A percentile compares a stretch with the other conserved stretches of the same genome.
Conservation (phyloP, 192 early-diverging fungal species). For the Coemansia sp. region DNA sequence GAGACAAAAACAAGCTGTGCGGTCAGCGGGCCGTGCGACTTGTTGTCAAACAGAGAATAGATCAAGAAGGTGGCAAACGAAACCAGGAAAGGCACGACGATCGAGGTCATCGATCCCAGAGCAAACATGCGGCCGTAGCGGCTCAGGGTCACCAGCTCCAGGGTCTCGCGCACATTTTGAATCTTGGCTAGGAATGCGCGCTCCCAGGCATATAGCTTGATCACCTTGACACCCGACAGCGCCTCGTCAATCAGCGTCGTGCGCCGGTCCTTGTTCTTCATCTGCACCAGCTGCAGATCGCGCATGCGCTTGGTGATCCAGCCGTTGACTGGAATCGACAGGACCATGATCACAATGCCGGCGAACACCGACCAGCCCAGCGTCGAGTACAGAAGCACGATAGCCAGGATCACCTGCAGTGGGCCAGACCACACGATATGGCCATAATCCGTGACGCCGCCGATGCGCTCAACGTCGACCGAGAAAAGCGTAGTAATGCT, state of each 20-base stretch:
- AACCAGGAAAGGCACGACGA: conserved; percentile 43
- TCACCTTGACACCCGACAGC: no score
- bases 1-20: conserved; percentile 53
- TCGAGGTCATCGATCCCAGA: conserved; percentile 28
- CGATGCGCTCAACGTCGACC: conserved; percentile 70
- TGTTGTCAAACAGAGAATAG: conserved; percentile 38
- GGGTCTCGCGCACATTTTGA: conserved; percentile 30
- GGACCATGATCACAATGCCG: conserved; percentile 80
- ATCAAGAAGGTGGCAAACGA: conserved; percentile 47
- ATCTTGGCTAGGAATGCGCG: conserved; percentile 37
- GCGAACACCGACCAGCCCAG: conserved; percentile 83
- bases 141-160: conserved; percentile 46
- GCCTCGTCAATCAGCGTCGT: conserved; percentile 70
- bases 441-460: conserved; percentile 68
- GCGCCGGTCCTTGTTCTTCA: conserved; percentile 66
- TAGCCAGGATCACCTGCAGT: conserved; percentile 76
- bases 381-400: conserved; percentile 78
- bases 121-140: conserved; percentile 37
- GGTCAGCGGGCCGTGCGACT: conserved; percentile 48
- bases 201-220: conserved; percentile 74
- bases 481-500: conserved; percentile 76
- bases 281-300: conserved; percentile 76
- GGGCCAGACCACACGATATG: conserved; percentile 80
- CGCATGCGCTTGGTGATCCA: conserved; percentile 69
- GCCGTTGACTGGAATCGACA: conserved; percentile 82